These are phyloP conservation scores for Candida stauntonica DNA, from an alignment of 805 yeast species.

Conservation along the genomic window DNA sequence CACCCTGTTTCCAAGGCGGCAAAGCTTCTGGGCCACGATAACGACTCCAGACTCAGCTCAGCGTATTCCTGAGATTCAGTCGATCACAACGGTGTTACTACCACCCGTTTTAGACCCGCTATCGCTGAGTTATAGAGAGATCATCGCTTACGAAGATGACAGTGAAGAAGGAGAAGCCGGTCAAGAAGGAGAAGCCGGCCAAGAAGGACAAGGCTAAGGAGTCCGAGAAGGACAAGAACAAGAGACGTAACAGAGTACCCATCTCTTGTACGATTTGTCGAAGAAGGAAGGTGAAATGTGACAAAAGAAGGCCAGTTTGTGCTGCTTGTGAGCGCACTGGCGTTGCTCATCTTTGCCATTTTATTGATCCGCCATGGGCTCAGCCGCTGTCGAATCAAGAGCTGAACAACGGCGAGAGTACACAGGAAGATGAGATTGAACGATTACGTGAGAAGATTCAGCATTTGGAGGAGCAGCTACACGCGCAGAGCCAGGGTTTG, in stretches of 20 bases:
- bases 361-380: conserved; percentile 60
- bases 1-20: no score
- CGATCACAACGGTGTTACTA: neutral
- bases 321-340: conserved; percentile 54
- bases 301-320: conserved; percentile 50
- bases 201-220: neutral
- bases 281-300: conserved; percentile 47
- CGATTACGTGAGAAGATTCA: conserved; percentile 55
- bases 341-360: conserved; percentile 53
- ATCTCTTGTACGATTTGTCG: conserved; percentile 45
- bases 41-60: no score
- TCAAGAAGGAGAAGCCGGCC: neutral
- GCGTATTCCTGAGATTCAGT: neutral
- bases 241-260: conserved; percentile 45
- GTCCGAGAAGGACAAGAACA: conserved; percentile 6
- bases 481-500: neutral
- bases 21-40: no score
- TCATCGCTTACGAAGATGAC: neutral
- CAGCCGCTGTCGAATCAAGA: conserved; percentile 42
- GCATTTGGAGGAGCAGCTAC: conserved; percentile 35
- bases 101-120: neutral
- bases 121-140: no score
- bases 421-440: conserved; percentile 43
- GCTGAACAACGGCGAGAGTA: conserved; percentile 40
- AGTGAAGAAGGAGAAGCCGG: neutral